Evolutionary conservation across 495 filamentous ascomycete species (phyloP).

Genomic region (Penicillium bovifimosum): DNA sequence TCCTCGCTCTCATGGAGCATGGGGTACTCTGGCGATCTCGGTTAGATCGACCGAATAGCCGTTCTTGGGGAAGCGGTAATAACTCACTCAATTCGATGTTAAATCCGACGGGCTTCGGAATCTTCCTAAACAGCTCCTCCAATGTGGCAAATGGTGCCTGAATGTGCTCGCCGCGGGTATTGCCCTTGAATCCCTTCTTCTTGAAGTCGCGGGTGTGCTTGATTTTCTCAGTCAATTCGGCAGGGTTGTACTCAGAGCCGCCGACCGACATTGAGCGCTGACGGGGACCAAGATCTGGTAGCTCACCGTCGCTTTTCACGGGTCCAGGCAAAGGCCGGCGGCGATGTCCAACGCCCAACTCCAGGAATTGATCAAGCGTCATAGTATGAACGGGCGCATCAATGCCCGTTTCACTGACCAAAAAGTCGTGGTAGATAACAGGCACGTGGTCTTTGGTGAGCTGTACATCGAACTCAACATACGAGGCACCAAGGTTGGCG

Average conservation of each 20-base stretch:
- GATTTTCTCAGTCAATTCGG: slow-evolving; percentile 83
- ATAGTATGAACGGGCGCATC: slow-evolving; percentile 95
- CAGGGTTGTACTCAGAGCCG: slow-evolving; percentile 44
- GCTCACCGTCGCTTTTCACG: slow-evolving; percentile 14
- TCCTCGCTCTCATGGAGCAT: slow-evolving; percentile 93
- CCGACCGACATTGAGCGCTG: slow-evolving; percentile 55
- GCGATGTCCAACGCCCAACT: slow-evolving; percentile 56
- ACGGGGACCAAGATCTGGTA: slow-evolving; percentile 20
- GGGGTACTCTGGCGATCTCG: slow-evolving; percentile 64
- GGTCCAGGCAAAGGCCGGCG: slow-evolving; percentile 10
- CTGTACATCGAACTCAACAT: slow-evolving; percentile 95
- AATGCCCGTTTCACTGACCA: slow-evolving; percentile 96
- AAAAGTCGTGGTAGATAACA: slow-evolving; percentile 98
- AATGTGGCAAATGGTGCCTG: slow-evolving; percentile 92
- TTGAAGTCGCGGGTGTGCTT: slow-evolving; percentile 96
- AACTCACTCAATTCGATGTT: slow-evolving; percentile 91
- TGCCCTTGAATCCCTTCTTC: slow-evolving; percentile 89
- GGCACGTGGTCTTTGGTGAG: slow-evolving; percentile 98
- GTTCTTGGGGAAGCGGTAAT: slow-evolving; percentile 13
- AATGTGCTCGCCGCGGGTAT: slow-evolving; percentile 87
- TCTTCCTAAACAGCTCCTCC: slow-evolving; percentile 82
- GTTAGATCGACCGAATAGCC: slow-evolving; percentile 30
- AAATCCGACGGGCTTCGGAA: slow-evolving; percentile 80
- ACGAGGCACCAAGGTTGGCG: slow-evolving; percentile 84
- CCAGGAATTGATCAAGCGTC: slow-evolving; percentile 87